Evolutionary conservation across 139 green algal genomes (phyloP).

Genomic region (Microglena sp.): DNA sequence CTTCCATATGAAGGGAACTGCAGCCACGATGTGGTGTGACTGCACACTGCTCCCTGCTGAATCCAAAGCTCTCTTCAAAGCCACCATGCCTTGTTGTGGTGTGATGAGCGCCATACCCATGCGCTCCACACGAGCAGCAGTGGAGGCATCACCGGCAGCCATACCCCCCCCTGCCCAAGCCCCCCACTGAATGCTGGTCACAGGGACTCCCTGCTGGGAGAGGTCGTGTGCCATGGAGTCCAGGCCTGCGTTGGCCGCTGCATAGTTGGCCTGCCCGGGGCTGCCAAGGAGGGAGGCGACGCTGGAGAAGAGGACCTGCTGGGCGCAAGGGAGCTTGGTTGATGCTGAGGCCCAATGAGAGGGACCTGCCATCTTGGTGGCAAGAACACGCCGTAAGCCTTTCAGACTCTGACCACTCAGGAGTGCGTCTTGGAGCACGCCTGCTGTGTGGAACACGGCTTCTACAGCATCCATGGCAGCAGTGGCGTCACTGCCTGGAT

Average conservation of each 20-base stretch:
- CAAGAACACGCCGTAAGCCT: slow-evolving; percentile 23
- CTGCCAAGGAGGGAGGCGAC: slow-evolving; percentile 50
- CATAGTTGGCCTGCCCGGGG: slow-evolving; percentile 72
- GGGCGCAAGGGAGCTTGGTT: slow-evolving; percentile 15
- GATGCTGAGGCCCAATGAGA: neutral
- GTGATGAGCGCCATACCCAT: slow-evolving; percentile 48
- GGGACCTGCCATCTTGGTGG: slow-evolving; percentile 38
- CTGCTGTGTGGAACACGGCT: slow-evolving; percentile 37
- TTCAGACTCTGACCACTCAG: slow-evolving; percentile 23
- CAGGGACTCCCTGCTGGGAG: slow-evolving; percentile 21
- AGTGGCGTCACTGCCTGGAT: slow-evolving; percentile 31
- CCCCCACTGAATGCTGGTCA: slow-evolving; percentile 59
- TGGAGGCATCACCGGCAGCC: slow-evolving; percentile 33
- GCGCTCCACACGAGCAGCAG: slow-evolving; percentile 34
- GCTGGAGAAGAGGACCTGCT: slow-evolving; percentile 51
- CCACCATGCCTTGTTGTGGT: slow-evolving; percentile 32
- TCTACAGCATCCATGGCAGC: slow-evolving; percentile 21
- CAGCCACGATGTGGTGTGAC: slow-evolving; percentile 10
- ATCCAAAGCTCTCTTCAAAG: too few relatives aligned
- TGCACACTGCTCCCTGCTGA: neutral
- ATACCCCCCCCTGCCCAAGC: slow-evolving; percentile 64
- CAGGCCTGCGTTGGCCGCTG: slow-evolving; percentile 60
- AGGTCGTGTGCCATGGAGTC: slow-evolving; percentile 25
- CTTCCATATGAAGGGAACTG: slow-evolving; percentile 24
- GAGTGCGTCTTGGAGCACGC: slow-evolving; percentile 40